These are phyloP conservation scores for Endocarpon pusillum DNA, from an alignment of 495 filamentous ascomycete species.

Conservation along the genomic window DNA sequence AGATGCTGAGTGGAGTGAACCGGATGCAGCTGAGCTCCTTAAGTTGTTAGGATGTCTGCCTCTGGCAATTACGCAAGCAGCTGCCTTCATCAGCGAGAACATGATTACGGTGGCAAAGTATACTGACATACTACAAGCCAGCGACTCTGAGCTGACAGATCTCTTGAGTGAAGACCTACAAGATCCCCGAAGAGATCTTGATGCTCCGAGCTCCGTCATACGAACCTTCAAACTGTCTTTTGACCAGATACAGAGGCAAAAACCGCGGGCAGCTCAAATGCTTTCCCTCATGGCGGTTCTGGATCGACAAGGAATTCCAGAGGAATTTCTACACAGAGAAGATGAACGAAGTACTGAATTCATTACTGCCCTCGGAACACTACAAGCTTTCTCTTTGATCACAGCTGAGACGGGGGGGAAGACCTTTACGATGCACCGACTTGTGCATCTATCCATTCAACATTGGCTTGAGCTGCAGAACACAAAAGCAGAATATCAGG, in stretches of 20 bases:
- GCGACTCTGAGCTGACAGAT: slow-evolving; percentile 8
- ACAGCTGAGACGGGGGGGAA: slow-evolving; percentile 6
- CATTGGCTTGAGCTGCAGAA: slow-evolving; percentile 22
- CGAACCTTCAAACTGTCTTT: slow-evolving; percentile 24
- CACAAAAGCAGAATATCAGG: slow-evolving; percentile 12
- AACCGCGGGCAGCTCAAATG: slow-evolving; percentile 22
- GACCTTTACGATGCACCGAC: slow-evolving; percentile 22
- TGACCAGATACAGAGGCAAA: slow-evolving; percentile 19
- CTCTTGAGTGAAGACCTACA: slow-evolving; percentile 10
- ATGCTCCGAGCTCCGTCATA: slow-evolving; percentile 15
- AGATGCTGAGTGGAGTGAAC: too few species aligned
- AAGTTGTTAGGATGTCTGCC: slow-evolving; percentile 11
- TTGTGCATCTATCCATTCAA: slow-evolving; percentile 26
- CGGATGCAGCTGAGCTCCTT: slow-evolving; percentile 9
- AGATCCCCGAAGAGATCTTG: slow-evolving; percentile 13
- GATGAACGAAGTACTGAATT: slow-evolving; percentile 13
- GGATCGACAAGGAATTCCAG: slow-evolving; percentile 25
- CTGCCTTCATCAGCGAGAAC: slow-evolving; percentile 17
- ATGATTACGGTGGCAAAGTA: slow-evolving; percentile 14
- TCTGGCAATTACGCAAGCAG: slow-evolving; percentile 18
- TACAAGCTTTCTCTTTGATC: slow-evolving; percentile 27
- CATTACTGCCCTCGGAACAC: slow-evolving; percentile 17
- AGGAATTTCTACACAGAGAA: slow-evolving; percentile 15
- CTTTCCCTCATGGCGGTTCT: slow-evolving; percentile 27
- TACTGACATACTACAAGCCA: slow-evolving; percentile 13